Conservation (phyloP, 768 basidiomycete genomes). For the Tricholoma matsutake region DNA sequence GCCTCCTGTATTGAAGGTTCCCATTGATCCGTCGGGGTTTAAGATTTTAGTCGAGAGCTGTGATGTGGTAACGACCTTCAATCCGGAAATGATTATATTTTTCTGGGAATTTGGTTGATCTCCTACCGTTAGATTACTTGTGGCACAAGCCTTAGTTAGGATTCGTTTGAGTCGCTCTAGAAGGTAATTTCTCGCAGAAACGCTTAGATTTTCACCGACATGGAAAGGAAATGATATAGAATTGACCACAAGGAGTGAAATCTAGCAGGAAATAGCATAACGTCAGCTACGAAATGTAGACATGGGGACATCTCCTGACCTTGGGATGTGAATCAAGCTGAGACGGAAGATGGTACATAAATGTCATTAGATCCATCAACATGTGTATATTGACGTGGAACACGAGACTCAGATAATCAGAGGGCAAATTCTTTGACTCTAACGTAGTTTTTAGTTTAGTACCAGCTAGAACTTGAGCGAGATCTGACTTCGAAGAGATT, state of each 20-base stretch:
- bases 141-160: constrained; percentile 47
- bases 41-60: constrained; percentile 71
- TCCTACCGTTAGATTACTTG: constrained; percentile 47
- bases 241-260: constrained; percentile 59
- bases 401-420: constrained; percentile 25
- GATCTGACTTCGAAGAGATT: constrained; percentile 25
- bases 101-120: background rate
- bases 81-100: background rate
- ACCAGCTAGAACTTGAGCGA: constrained; percentile 7
- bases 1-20: constrained; percentile 61
- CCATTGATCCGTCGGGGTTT: constrained; percentile 59
- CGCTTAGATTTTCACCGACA: constrained; percentile 35
- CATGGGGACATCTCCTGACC: constrained; percentile 32
- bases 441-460: constrained; percentile 3
- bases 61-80: constrained; percentile 50
- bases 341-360: constrained; percentile 50
- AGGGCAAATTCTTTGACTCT: constrained; percentile 11
- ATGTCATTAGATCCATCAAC: constrained; percentile 53
- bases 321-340: constrained; percentile 44
- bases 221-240: constrained; percentile 72
- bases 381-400: constrained; percentile 42
- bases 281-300: background rate
- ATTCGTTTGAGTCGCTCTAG: constrained; percentile 51
- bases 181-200: constrained; percentile 37
- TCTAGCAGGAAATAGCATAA: constrained; percentile 29